These are phyloP conservation scores for Eucalyptus lansdowneana DNA, from an alignment of 345 rosid species.

Conservation along the genomic window DNA sequence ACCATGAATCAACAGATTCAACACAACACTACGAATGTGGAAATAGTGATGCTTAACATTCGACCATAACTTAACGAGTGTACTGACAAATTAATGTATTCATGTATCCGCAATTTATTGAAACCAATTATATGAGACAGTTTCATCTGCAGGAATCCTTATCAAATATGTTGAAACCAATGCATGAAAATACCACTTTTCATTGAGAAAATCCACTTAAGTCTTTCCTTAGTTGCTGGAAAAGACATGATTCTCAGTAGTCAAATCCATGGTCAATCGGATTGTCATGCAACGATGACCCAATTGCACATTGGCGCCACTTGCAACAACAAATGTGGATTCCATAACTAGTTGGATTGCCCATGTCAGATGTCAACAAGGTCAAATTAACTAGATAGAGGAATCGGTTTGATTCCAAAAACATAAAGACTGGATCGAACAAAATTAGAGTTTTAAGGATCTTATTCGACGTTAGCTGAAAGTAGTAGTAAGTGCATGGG, in stretches of 20 bases:
- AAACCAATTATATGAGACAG: background rate
- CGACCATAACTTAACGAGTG: rapidly evolving
- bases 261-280: background rate
- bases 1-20: background rate
- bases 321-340: background rate
- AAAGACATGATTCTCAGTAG: background rate
- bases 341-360: background rate
- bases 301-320: rapidly evolving
- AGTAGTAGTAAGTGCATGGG: background rate
- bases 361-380: background rate
- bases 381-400: background rate
- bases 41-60: background rate
- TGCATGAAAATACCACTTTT: background rate
- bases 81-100: background rate
- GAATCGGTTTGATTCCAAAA: background rate
- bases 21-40: background rate
- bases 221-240: background rate
- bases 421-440: background rate
- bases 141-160: rapidly evolving
- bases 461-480: background rate
- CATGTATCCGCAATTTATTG: background rate
- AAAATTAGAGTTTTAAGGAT: background rate
- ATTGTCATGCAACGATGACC: background rate
- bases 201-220: background rate
- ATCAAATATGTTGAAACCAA: background rate